A percentile compares a stretch with the other conserved stretches of the same genome.
Conservation (phyloP, 495 filamentous ascomycete genomes). For the Rostrohypoxylon terebratum region DNA sequence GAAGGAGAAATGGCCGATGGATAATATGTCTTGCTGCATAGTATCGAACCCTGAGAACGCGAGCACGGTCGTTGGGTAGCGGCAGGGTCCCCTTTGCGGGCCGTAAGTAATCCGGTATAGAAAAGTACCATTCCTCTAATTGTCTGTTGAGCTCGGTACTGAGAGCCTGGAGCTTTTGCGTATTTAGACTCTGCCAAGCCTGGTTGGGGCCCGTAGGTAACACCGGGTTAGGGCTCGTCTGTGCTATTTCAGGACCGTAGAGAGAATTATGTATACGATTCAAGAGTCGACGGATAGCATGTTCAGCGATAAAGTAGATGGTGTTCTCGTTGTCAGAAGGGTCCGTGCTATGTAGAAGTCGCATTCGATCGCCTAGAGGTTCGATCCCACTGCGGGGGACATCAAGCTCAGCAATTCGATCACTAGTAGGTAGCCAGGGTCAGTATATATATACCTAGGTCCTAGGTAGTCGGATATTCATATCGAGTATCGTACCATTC, state of each 20-base stretch:
- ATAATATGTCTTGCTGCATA: constrained; percentile 54
- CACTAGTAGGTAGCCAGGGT: constrained; percentile 37
- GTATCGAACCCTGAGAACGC: constrained; percentile 52
- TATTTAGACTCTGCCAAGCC: constrained; percentile 47
- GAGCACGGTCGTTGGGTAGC: constrained; percentile 47
- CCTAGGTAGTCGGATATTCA: background rate
- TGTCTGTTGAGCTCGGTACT: constrained; percentile 53
- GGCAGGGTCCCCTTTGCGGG: constrained; percentile 44
- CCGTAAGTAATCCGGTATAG: constrained; percentile 52
- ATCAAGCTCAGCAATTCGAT: constrained; percentile 53
- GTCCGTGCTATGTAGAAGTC: constrained; percentile 50
- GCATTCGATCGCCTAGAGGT: constrained; percentile 50
- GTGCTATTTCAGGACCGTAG: constrained; percentile 48
- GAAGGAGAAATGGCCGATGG: constrained; percentile 52
- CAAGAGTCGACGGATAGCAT: constrained; percentile 52
- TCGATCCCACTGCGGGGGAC: constrained; percentile 52
- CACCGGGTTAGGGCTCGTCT: constrained; percentile 23
- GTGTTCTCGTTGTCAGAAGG: constrained; percentile 50
- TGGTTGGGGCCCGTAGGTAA: constrained; percentile 43
- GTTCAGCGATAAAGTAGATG: constrained; percentile 53
- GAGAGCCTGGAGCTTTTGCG: constrained; percentile 49
- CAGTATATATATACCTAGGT: too few relatives aligned
- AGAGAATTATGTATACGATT: constrained; percentile 56
- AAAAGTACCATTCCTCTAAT: constrained; percentile 54
- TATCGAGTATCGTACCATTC: constrained; percentile 46